Conservation (phyloP, 2,329 filamentous ascomycete species). For the Biscogniauxia sp. region DNA sequence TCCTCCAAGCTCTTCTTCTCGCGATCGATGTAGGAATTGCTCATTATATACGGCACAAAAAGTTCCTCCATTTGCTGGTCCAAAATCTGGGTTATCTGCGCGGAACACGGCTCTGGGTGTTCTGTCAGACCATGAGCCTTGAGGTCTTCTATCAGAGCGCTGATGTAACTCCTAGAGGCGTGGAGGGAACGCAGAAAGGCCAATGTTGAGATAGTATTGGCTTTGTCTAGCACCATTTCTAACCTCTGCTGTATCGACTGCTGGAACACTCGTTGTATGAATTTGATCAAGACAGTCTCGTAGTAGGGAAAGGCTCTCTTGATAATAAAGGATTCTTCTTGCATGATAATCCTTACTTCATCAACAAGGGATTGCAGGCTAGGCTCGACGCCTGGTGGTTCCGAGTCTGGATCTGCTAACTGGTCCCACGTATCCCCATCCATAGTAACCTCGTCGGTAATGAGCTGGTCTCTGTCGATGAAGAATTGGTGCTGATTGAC, state of each 20-base stretch:
- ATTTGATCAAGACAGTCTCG: slow-evolving; percentile 88
- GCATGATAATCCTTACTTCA: slow-evolving; percentile 92
- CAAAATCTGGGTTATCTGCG: slow-evolving; percentile 74
- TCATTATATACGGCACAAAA: slow-evolving; percentile 68
- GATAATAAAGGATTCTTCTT: slow-evolving; percentile 96
- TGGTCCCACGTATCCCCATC: slow-evolving; percentile 84
- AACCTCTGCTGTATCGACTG: slow-evolving; percentile 96
- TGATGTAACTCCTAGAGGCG: slow-evolving; percentile 86
- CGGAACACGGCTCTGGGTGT: slow-evolving; percentile 86
- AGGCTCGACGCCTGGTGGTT: slow-evolving; percentile 86
- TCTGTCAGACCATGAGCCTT: slow-evolving; percentile 94
- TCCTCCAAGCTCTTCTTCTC: slow-evolving; percentile 72
- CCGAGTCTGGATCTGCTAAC: slow-evolving; percentile 89
- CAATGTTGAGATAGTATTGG: slow-evolving; percentile 83
- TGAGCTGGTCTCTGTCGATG: slow-evolving; percentile 89
- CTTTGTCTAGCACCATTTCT: slow-evolving; percentile 94
- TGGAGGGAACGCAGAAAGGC: slow-evolving; percentile 90
- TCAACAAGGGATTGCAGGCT: slow-evolving; percentile 90
- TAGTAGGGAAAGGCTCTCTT: slow-evolving; percentile 95
- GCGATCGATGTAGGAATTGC: slow-evolving; percentile 68
- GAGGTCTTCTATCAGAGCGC: slow-evolving; percentile 82
- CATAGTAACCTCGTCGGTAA: slow-evolving; percentile 77
- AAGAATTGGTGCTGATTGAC: slow-evolving; percentile 99
- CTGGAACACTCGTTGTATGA: slow-evolving; percentile 93
- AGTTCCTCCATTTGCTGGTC: slow-evolving; percentile 76